A percentile compares a stretch with the other conserved stretches of the same genome.
These are phyloP conservation scores for Fusarium dimerum DNA, from an alignment of 2,329 filamentous ascomycete species.

Conservation along the genomic window DNA sequence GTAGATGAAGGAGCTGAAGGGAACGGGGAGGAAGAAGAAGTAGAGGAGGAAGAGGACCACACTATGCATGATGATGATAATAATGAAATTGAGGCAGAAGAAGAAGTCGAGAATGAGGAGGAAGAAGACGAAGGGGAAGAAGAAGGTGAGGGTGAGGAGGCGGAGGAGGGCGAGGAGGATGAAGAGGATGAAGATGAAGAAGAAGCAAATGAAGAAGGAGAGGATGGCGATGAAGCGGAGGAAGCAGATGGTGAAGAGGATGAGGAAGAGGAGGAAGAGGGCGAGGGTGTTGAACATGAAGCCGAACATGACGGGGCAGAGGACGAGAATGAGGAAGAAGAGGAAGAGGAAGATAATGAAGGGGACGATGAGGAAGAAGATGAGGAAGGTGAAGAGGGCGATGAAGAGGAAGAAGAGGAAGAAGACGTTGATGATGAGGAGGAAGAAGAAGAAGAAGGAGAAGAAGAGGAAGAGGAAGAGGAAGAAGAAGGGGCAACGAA, in stretches of 20 bases:
- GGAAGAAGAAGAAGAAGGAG: constrained; percentile 1
- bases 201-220: not conserved
- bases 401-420: not conserved
- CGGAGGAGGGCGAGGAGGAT: constrained; percentile 16
- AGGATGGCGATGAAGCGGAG: not conserved
- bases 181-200: not conserved
- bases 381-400: not conserved
- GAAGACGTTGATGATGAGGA: not conserved
- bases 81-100: constrained; percentile 12
- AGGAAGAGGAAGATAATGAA: not conserved
- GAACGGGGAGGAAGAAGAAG: constrained; percentile 15
- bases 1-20: constrained; percentile 12
- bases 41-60: constrained; percentile 17
- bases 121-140: constrained; percentile 18
- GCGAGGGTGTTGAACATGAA: constrained; percentile 1
- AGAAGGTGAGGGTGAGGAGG: constrained; percentile 18
- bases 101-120: constrained; percentile 10
- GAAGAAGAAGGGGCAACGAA: not conserved
- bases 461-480: constrained; percentile 1
- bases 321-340: constrained; percentile 2
- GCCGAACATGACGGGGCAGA: constrained; percentile 1
- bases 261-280: not conserved
- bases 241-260: not conserved
- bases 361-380: not conserved
- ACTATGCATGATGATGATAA: constrained; percentile 20